phyloP scores from a whole-genome alignment of 768 basidiomycete species.

The Aureoboletus auriporus region DNA sequence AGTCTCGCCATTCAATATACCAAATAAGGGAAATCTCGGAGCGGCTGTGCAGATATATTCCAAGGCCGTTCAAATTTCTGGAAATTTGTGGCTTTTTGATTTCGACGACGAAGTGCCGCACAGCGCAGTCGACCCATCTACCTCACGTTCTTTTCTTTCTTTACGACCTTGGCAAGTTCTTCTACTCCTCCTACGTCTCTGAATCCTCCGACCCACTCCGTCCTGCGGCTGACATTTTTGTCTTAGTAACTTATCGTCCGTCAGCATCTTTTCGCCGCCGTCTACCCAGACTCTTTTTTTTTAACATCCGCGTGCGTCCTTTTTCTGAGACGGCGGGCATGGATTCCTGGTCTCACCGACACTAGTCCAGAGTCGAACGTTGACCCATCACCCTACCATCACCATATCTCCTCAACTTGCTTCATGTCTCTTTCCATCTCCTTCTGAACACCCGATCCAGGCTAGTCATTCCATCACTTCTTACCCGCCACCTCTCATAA shows the following conservation, averaged over 20 bases:
- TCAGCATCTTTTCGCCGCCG: slow-evolving; percentile 5
- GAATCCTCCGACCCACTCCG: not conserved
- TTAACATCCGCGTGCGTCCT: slow-evolving; percentile 6
- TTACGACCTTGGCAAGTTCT: slow-evolving; percentile 11
- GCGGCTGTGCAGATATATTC: slow-evolving; percentile 25
- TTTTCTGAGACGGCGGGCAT: slow-evolving; percentile 1
- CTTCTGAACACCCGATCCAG: slow-evolving; percentile 12
- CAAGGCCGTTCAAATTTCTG: slow-evolving; percentile 9
- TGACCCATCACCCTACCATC: not conserved
- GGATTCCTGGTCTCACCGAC: slow-evolving; percentile 7
- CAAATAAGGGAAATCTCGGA: slow-evolving; percentile 15
- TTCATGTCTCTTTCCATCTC: slow-evolving; percentile 16
- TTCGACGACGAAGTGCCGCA: slow-evolving; percentile 12
- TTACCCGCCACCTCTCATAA: not conserved
- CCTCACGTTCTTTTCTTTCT: slow-evolving; percentile 10
- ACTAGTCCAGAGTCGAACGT: slow-evolving; percentile 13
- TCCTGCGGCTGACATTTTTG: slow-evolving; percentile 8
- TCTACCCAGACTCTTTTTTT: not conserved
- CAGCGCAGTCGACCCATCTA: not conserved
- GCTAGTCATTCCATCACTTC: not conserved
- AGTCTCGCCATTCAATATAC: not conserved
- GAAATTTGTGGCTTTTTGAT: slow-evolving; percentile 10
- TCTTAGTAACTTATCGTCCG: slow-evolving; percentile 17
- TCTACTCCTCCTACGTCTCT: slow-evolving; percentile 5
- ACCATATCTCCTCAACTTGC: slow-evolving; percentile 3